Percentiles rank a stretch among this genome's conserved stretches.
phyloP scores from a whole-genome alignment of 2,329 filamentous ascomycete genomes.

The Sporothrix brasiliensis region DNA sequence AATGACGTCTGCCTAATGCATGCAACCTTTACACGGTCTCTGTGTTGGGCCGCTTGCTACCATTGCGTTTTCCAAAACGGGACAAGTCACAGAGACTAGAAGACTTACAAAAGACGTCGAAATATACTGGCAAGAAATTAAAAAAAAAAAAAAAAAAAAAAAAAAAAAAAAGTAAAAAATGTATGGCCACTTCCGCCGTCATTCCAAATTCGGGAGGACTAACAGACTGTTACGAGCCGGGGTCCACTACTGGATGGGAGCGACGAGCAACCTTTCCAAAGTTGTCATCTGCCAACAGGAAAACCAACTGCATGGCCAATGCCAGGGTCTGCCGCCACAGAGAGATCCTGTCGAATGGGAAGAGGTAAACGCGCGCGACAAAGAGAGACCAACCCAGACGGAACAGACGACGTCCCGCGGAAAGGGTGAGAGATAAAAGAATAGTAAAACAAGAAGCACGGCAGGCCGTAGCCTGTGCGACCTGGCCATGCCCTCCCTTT shows the following conservation, averaged over 20 bases:
- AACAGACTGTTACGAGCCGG: neutral
- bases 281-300: no score
- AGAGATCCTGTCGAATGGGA: neutral
- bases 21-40: neutral
- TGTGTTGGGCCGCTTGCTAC: neutral
- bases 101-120: neutral
- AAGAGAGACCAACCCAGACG: no score
- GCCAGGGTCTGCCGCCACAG: conserved; percentile 9
- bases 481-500: neutral
- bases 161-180: neutral
- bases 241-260: neutral
- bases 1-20: conserved; percentile 20
- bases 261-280: neutral
- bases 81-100: neutral
- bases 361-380: neutral
- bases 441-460: neutral
- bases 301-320: neutral
- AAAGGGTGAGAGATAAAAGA: no score
- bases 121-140: neutral
- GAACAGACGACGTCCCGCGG: no score
- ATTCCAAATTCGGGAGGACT: neutral
- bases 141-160: neutral
- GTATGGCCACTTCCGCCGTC: neutral
- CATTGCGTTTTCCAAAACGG: neutral
- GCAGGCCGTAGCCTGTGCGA: conserved; percentile 10